Conservation (phyloP, 768 basidiomycete species). For the Omphalotus guepiniiformis region DNA sequence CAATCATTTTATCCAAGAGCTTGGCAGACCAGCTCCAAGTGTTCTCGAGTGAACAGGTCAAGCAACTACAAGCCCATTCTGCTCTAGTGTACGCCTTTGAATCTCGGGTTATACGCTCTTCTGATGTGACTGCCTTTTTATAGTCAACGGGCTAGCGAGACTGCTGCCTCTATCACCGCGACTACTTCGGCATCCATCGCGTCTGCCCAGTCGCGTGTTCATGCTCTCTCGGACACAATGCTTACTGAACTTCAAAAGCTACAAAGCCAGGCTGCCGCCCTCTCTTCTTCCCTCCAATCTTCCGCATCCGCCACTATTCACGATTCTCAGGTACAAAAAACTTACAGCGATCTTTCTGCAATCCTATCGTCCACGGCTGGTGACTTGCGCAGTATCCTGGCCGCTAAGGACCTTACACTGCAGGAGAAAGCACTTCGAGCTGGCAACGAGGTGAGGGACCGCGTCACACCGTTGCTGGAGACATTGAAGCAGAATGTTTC, state of each 20-base stretch:
- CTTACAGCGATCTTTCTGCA: constrained; percentile 47
- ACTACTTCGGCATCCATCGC: constrained; percentile 55
- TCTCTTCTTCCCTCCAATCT: constrained; percentile 40
- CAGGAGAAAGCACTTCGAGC: constrained; percentile 61
- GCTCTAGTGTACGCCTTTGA: constrained; percentile 50
- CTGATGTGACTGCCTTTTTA: background rate
- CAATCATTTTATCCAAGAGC: constrained; percentile 57
- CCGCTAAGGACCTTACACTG: constrained; percentile 49
- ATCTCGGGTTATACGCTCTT: background rate
- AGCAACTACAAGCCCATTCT: constrained; percentile 63
- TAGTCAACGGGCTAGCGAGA: constrained; percentile 68
- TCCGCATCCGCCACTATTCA: constrained; percentile 24
- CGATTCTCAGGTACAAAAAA: constrained; percentile 32
- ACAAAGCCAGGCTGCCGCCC: constrained; percentile 50
- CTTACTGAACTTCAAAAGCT: constrained; percentile 62
- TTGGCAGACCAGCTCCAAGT: constrained; percentile 58
- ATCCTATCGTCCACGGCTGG: constrained; percentile 42
- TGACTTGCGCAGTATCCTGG: constrained; percentile 52
- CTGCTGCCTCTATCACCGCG: constrained; percentile 57
- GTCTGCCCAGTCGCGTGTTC: constrained; percentile 52
- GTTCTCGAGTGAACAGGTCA: constrained; percentile 69
- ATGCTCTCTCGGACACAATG: constrained; percentile 62
- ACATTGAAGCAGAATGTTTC: constrained; percentile 38
- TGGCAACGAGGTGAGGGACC: constrained; percentile 52
- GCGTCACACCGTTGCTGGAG: constrained; percentile 60